phyloP scores from a whole-genome alignment of 148 eudicot genomes.

The Amaranthus palmeri region DNA sequence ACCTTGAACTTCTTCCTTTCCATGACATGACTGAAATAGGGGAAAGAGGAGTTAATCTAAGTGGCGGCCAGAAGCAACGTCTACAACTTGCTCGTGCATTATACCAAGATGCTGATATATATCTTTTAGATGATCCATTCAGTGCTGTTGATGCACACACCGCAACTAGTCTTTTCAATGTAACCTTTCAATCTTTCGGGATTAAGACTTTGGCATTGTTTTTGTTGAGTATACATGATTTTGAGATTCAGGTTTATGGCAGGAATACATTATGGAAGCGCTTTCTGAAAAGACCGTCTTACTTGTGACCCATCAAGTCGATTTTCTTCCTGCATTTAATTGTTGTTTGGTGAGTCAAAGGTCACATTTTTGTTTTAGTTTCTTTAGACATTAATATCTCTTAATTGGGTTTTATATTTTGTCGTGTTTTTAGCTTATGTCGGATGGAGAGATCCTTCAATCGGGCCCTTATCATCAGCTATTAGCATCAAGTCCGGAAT shows the following conservation, averaged over 20 bases:
- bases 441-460: conserved; percentile 69
- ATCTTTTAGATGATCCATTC: conserved; percentile 93
- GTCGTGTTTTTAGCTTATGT: conserved; percentile 61
- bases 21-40: conserved; percentile 95
- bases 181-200: conserved; percentile 15
- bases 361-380: not conserved
- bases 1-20: conserved; percentile 77
- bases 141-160: conserved; percentile 99
- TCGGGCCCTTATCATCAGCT: conserved; percentile 64
- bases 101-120: conserved; percentile 80
- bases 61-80: conserved; percentile 94
- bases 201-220: too few species aligned
- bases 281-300: conserved; percentile 77
- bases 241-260: conserved; percentile 15
- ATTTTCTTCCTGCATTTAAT: conserved; percentile 90
- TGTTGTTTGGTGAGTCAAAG: conserved; percentile 62
- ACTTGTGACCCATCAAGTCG: conserved; percentile 96
- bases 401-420: not conserved
- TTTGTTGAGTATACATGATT: not conserved
- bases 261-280: conserved; percentile 91
- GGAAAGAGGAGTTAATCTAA: conserved; percentile 93
- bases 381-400: not conserved
- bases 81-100: conserved; percentile 97
- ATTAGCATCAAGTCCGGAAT: conserved; percentile 59
- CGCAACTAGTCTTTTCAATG: conserved; percentile 77